Percentiles rank a stretch among this genome's conserved stretches.
Conservation (phyloP, 73 alveolate genomes). For the Tetrahymena thermophila region DNA sequence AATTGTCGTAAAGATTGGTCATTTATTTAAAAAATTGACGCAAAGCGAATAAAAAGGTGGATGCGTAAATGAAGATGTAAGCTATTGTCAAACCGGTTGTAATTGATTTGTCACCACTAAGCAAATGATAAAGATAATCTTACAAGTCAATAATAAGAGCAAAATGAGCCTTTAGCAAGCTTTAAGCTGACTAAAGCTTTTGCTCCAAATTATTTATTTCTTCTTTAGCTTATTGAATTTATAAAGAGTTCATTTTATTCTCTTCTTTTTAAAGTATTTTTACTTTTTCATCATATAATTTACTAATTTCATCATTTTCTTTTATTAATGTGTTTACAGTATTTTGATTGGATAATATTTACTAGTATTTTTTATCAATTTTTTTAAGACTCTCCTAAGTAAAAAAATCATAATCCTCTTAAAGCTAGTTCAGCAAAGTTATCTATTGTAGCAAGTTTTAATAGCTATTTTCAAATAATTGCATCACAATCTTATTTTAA, state of each 20-base stretch:
- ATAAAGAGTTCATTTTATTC: not conserved
- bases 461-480: not conserved
- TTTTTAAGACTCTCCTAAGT: not conserved
- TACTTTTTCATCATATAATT: not conserved
- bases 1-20: not conserved
- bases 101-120: not conserved
- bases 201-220: not conserved
- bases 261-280: not conserved
- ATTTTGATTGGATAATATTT: not conserved
- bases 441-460: not conserved
- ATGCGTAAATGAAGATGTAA: not conserved
- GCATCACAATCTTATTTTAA: not conserved
- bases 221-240: not conserved
- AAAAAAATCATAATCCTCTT: not conserved
- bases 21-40: not conserved
- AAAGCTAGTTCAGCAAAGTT: not conserved
- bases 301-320: not conserved
- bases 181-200: not conserved
- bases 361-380: not conserved
- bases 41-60: not conserved
- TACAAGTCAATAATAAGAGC: not conserved
- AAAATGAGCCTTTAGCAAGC: not conserved
- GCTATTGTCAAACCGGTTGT: not conserved
- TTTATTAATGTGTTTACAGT: not conserved
- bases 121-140: not conserved